Evolutionary conservation across 2,329 filamentous ascomycete species (phyloP), one percentile per base, ranked within the genome.

Genomic region (Cladosporium sp.): DNA sequence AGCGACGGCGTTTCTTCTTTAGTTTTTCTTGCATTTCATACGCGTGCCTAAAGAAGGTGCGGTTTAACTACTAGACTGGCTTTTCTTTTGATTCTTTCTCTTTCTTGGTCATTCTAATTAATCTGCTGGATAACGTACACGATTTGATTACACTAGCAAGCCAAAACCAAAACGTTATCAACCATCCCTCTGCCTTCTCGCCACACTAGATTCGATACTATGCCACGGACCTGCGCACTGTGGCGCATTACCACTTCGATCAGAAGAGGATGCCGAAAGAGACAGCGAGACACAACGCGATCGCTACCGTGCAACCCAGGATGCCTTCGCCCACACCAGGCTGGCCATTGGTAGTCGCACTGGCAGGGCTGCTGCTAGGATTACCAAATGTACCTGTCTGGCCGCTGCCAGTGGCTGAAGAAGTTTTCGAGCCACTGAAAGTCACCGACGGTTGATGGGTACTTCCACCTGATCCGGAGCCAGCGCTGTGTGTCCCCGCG

Each of bases 1-100:
- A 56, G 54, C 54, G 54, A 22, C 30, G 54, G 54, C 54, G 54
- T 56, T 55, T 39, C 22, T 37, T 34, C 4, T 34, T 34, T 34
- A 5, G 4, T 34, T 34, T 3, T 34, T 34, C n/a, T 34, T 34
- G 30, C 7, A 5, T 34, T 34, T 34, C 9, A 34, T 5, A 34
- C 8, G 30, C 11, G 30, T 34, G 30, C 30, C 30, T 12, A 34
- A 3, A 12, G 9, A 9, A 11, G 43, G n/a, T 45, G 20, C 20
- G 42, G 25, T n/a, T 28, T 15, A 17, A 28, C 8, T 34, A 47
- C 25, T 47, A 47, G 43, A 47, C 43, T 47, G 43, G 22, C 17
- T 30, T 47, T 28, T 12, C 12, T 30, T 17, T 47, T 39, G 9
- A 15, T 12, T 30, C 15, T n/a, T 3, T 45, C 5, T 30, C 15